A percentile compares a stretch with the other conserved stretches of the same genome.
Conservation (phyloP, 164 flowering plant species). For the Hamamelis virginiana region DNA sequence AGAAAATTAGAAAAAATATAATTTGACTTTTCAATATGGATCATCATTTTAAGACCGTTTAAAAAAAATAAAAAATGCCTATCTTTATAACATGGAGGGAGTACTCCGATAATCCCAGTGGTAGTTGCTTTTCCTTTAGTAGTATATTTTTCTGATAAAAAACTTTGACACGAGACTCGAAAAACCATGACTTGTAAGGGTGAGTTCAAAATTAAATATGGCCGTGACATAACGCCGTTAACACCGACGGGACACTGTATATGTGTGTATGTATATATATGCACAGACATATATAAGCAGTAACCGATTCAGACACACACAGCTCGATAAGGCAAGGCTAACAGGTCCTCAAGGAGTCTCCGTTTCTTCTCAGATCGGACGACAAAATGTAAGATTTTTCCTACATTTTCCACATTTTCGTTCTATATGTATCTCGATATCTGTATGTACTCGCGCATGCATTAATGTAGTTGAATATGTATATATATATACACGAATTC, state of each 20-base stretch:
- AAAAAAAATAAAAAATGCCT: too few species aligned
- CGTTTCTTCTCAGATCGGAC: constrained; percentile 15
- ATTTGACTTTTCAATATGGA: too few species aligned
- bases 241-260: constrained; percentile 21
- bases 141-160: too few species aligned
- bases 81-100: too few species aligned
- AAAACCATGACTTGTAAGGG: neutral
- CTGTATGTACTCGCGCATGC: too few species aligned
- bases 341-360: neutral
- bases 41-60: too few species aligned
- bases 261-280: too few species aligned
- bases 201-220: neutral
- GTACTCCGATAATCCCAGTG: too few species aligned
- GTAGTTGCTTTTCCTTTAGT: too few species aligned
- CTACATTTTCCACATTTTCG: neutral
- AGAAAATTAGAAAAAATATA: too few species aligned
- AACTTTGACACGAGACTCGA: neutral
- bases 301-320: constrained; percentile 9
- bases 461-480: neutral
- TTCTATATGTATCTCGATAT: neutral
- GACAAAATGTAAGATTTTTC: constrained; percentile 13
- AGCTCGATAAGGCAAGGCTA: constrained; percentile 9
- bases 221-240: constrained; percentile 23
- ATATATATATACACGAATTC: neutral
- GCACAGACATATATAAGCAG: neutral